Evolutionary conservation across 78 protist species (phyloP), one percentile per base, ranked within the genome.

Genomic region (Dictyostelium capitatum): DNA sequence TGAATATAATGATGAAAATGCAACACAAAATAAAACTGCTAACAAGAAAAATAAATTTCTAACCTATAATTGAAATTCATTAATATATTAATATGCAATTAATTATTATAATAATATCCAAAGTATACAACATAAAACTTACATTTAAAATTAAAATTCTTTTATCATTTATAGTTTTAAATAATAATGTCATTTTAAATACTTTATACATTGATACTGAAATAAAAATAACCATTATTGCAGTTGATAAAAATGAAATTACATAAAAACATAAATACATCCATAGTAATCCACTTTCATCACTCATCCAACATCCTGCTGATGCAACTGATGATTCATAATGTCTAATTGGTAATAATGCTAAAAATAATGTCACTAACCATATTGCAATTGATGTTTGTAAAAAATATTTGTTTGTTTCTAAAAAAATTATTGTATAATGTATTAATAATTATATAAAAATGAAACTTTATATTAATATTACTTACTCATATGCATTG

Each of bases 81-180:
- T n/a, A n/a, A n/a, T n/a, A n/a, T n/a, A n/a, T n/a, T n/a, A n/a
- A n/a, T n/a, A n/a, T n/a, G n/a, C n/a, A n/a, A n/a, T n/a, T n/a
- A n/a, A n/a, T n/a, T n/a, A n/a, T n/a, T n/a, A n/a, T n/a, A n/a
- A n/a, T n/a, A n/a, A n/a, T n/a, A n/a, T n/a, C n/a, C n/a, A n/a
- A n/a, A n/a, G n/a, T n/a, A n/a, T n/a, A n/a, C n/a, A n/a, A n/a
- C n/a, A n/a, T 30, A 43, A 6, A 20, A 70, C 79, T 72, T 72
- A 72, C 79, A 72, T 72, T 72, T 72, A 72, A 72, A 10, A 72
- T 19, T 72, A 72, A n/a, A 43, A 72, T 72, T 46, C 79, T 72
- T 72, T 15, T 72, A 43, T 72, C 79, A 9, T 72, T 72, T 7
- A 72, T 28, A 19, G 79, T 41, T 46, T 72, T 72, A 43, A 72